Evolutionary conservation across 1,284 basidiomycete genomes (phyloP).

Genomic region (Rhodotorula sp.): DNA sequence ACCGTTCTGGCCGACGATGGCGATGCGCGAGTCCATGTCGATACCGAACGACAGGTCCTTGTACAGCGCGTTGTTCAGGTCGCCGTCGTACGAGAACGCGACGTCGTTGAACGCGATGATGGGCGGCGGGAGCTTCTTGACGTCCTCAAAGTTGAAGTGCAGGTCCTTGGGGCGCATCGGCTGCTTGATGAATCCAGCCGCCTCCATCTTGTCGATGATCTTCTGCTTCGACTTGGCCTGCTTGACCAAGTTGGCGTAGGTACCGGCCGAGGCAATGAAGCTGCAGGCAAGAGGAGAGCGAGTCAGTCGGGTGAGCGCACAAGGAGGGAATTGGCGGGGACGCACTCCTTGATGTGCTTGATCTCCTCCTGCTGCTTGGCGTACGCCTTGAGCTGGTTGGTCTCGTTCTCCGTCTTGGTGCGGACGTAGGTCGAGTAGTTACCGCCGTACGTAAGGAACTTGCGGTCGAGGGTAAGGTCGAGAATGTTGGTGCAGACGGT

Average conservation of each 20-base stretch:
- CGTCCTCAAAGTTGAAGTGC: conserved; percentile 94
- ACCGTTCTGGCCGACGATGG: conserved; percentile 98
- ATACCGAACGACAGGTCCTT: conserved; percentile 89
- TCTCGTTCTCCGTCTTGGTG: conserved; percentile 95
- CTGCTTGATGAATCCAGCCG: conserved; percentile 94
- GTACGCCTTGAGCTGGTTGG: conserved; percentile 99
- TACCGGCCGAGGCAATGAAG: conserved; percentile 95
- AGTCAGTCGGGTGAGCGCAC: background rate
- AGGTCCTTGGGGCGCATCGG: conserved; percentile 72
- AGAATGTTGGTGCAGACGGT: conserved; percentile 95
- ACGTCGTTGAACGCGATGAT: conserved; percentile 95
- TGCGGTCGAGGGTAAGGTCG: conserved; percentile 88
- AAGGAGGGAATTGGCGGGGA: conserved; percentile 27
- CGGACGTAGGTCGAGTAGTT: conserved; percentile 97
- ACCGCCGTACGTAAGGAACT: conserved; percentile 73
- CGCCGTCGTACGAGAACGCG: conserved; percentile 91
- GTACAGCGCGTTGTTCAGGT: conserved; percentile 85
- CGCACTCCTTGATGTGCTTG: conserved; percentile 90
- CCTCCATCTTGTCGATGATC: conserved; percentile 99
- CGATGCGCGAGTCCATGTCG: conserved; percentile 94
- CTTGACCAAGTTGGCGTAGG: conserved; percentile 96
- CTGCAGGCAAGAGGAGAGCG: conserved; percentile 25
- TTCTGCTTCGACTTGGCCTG: conserved; percentile 99
- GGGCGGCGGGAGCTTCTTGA: conserved; percentile 89
- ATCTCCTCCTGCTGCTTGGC: conserved; percentile 98